A percentile compares a stretch with the other conserved stretches of the same genome.
Conservation (phyloP, 2,329 filamentous ascomycete genomes). For the Alternaria postmessia region DNA sequence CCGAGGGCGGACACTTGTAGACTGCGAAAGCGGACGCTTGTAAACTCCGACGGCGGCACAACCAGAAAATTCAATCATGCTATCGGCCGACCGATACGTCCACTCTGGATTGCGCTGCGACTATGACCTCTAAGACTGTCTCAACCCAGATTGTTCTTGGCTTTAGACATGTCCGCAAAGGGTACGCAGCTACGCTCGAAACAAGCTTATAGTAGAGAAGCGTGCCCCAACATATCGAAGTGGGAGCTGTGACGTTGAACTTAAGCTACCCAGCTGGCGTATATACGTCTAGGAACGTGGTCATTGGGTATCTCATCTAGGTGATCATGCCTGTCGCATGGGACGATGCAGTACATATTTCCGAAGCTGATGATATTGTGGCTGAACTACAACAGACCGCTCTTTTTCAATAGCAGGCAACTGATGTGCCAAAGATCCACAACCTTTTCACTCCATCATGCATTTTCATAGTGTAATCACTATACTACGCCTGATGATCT, state of each 20-base stretch:
- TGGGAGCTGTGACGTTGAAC: not conserved
- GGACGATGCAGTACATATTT: not conserved
- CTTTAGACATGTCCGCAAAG: too few relatives aligned
- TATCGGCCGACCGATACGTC: too few relatives aligned
- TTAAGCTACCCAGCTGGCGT: not conserved
- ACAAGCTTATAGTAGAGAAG: not conserved
- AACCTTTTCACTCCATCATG: not conserved
- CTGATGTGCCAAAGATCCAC: not conserved
- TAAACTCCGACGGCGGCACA: too few relatives aligned
- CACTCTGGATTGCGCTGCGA: too few relatives aligned
- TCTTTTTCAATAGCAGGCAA: not conserved
- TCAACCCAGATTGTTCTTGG: too few relatives aligned
- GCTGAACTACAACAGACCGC: not conserved
- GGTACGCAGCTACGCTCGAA: too few relatives aligned
- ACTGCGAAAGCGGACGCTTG: too few relatives aligned
- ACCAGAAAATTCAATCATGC: too few relatives aligned
- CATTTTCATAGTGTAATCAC: not conserved
- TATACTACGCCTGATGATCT: not conserved
- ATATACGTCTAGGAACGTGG: not conserved
- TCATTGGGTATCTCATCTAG: too few relatives aligned
- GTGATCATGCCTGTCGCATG: not conserved
- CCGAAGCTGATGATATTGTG: not conserved
- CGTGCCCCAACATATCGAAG: not conserved
- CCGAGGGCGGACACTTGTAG: too few relatives aligned
- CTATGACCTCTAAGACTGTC: too few relatives aligned